Conservation (phyloP, 331 rosid genomes). For the Quercus lobata region DNA sequence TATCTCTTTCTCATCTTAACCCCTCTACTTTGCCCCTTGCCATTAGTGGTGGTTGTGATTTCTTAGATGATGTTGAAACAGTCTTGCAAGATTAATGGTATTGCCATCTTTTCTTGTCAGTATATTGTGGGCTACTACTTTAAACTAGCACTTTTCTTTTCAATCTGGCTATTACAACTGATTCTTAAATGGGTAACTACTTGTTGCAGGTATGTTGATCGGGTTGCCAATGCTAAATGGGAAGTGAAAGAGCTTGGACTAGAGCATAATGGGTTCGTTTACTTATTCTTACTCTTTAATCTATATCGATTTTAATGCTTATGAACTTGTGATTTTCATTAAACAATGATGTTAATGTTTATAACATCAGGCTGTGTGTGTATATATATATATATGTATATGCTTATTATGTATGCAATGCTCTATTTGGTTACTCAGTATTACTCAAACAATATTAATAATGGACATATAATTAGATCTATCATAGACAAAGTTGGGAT, state of each 20-base stretch:
- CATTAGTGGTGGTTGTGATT: not conserved
- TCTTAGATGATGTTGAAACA: not conserved
- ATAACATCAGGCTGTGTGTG: not conserved
- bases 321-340: not conserved
- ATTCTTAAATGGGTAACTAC: not conserved
- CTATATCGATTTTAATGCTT: not conserved
- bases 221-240: constrained; percentile 92
- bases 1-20: not conserved
- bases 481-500: not conserved
- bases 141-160: constrained; percentile 6
- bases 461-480: not conserved
- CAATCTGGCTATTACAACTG: not conserved
- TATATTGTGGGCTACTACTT: not conserved
- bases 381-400: not conserved
- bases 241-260: constrained; percentile 96
- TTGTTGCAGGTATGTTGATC: constrained; percentile 80
- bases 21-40: not conserved
- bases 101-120: constrained; percentile 6
- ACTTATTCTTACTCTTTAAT: constrained; percentile 13
- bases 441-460: not conserved
- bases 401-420: not conserved
- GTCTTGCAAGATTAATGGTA: not conserved
- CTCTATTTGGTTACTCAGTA: no score
- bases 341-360: not conserved
- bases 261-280: constrained; percentile 95